Evolutionary conservation across 129 eudicot species (phyloP).

Genomic region (Arctium minus): DNA sequence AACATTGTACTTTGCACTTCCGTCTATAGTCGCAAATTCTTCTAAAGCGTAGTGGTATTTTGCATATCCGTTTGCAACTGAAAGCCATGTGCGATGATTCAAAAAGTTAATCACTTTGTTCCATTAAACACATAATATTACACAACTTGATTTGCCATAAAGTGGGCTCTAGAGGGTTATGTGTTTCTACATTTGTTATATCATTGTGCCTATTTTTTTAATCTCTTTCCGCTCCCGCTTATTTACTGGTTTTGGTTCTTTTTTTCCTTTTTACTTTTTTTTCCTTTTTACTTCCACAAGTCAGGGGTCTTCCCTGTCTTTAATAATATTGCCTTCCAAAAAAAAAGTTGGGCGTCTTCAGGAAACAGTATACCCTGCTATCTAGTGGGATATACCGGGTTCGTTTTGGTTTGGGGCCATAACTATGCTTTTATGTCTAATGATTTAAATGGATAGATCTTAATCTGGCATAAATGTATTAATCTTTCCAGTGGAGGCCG

Average conservation of each 20-base stretch:
- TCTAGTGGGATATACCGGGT: neutral
- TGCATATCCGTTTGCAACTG: neutral
- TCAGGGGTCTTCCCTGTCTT: neutral
- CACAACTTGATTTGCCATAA: neutral
- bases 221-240: too few species aligned
- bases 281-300: neutral
- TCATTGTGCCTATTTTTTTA: neutral
- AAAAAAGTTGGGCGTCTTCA: too few species aligned
- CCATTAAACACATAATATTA: too few species aligned
- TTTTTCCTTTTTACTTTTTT: neutral
- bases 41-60: too few species aligned
- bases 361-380: too few species aligned
- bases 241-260: neutral
- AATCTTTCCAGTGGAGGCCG: constrained; percentile 80
- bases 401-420: neutral
- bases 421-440: neutral
- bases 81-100: neutral
- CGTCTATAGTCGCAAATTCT: too few species aligned
- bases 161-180: too few species aligned
- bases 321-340: too few species aligned
- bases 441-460: neutral
- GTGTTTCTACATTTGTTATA: neutral
- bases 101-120: too few species aligned
- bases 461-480: neutral
- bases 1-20: neutral